Evolutionary conservation across 1,139 yeast genomes (phyloP).

Genomic region (Lodderomyces jiufengensis): DNA sequence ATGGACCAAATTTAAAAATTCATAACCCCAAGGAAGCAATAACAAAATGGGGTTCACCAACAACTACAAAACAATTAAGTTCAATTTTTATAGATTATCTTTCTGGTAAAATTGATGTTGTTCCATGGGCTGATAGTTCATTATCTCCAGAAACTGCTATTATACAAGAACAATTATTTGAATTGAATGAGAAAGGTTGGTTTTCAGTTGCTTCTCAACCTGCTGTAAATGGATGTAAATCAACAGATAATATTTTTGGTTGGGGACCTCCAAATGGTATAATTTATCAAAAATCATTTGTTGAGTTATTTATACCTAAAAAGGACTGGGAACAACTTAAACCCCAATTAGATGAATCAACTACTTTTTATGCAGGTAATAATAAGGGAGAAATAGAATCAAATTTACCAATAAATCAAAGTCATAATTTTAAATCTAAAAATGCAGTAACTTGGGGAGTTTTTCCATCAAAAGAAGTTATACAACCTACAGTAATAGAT

Average conservation of each 20-base stretch:
- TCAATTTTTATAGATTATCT: conserved; percentile 70
- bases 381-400: conserved; percentile 54
- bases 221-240: conserved; percentile 72
- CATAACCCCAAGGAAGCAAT: conserved; percentile 63
- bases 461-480: conserved; percentile 80
- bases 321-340: conserved; percentile 76
- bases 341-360: conserved; percentile 34
- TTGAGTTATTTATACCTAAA: conserved; percentile 78
- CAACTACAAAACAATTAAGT: conserved; percentile 57
- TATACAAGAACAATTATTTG: conserved; percentile 86
- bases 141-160: conserved; percentile 86
- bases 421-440: conserved; percentile 29
- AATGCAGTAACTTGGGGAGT: conserved; percentile 97
- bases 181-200: conserved; percentile 69
- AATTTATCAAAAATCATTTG: conserved; percentile 88
- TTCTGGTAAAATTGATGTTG: conserved; percentile 66
- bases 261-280: conserved; percentile 95
- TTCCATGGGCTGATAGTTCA: conserved; percentile 92
- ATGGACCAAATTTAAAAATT: conserved; percentile 86
- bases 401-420: conserved; percentile 42
- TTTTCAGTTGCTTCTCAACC: conserved; percentile 96
- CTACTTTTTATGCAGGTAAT: conserved; percentile 74
- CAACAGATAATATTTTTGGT: conserved; percentile 85
- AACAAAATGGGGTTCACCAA: conserved; percentile 82
- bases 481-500: conserved; percentile 86